Base-by-base conservation (phyloP, 345 rosid genomes). In the Gossypium stocksii region DNA sequence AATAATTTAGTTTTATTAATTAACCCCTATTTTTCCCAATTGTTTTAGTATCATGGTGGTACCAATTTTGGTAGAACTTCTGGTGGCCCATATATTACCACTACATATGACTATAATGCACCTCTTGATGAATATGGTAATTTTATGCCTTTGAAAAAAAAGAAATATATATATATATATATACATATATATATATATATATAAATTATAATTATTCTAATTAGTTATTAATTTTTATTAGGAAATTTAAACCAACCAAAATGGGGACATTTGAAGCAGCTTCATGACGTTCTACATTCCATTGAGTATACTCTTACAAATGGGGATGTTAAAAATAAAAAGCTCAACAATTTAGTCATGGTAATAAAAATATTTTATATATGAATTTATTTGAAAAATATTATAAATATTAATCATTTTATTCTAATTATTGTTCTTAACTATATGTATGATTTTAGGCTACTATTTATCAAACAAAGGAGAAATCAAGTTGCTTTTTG, bases 201-300 rank as follows among this genome's bases (percentile, higher is more conserved):
- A 25, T 27, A 10, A 38, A 65, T 38, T 3, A 3, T 8, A 29
- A 3, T 45, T 17, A 29, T 17, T n/a, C 19, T 41, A 17, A 19
- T 20, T 2, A 9, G 0, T 22, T 34, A 11, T 22, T 20, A 17
- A 48, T 11, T 67, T 1, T 48, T 23, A 0, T 0, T 7, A 89
- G 95, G 97, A 34, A 88, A 83, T 73, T 53, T 86, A 72, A 91
- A 93, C 77, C 91, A 93, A 70, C 97, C 98, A 1, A 89, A 91
- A 70, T 91, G 83, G 79, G n/a, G 93, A 2, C 97, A 93, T 45
- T 76, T 89, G 82, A 93, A 87, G 88, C 84, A 87, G 56, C 87
- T 91, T 17, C 98, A 91, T 57, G 77, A 58, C 9, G 64, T 83
- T 15, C 81, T 91, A 74, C 89, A 82, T 66, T 80, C 88, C 0